Base-by-base conservation (phyloP, 208 protist species). In the Vickermania ingenoplastis region DNA sequence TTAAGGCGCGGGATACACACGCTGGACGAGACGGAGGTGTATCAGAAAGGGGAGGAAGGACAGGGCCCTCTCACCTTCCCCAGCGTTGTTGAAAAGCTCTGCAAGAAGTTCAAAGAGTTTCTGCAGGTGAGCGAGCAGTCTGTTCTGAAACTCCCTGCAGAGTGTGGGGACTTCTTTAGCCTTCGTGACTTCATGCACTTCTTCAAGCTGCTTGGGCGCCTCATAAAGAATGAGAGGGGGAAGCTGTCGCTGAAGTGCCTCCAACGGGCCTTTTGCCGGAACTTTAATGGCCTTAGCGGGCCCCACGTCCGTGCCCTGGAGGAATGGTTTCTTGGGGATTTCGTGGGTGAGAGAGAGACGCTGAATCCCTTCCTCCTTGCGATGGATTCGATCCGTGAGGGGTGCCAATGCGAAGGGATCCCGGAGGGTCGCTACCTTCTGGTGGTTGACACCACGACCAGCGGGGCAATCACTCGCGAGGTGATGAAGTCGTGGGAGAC, bases 161-260 rank as follows among this genome's bases (percentile, higher is more conserved):
- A 17, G 11, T 45, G 36, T 17, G 17, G 11, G 17, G 36, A 45
- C 36, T 45, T 45, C 36, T 45, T 45, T 17, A 45, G 36, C 36
- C 36, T 45, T 45, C 36, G 36, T 45, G 36, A 45, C 36, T 45
- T 45, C 17, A 45, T 45, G 36, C 36, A 45, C 36, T 45, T 45
- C 11, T 45, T 45, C 36, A 45, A 45, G 17, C 36, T 45, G 11
- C 36, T 45, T 45, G 36, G 36, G 36, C 36, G 36, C 11, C 7
- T 45, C 11, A 7, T 45, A 7, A 17, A 45, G 36, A 7, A 17
- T 17, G 36, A 45, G 36, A 7, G 36, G 36, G n/a, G n/a, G n/a
- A n/a, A n/a, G n/a, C 36, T 45, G 7, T 45, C 36, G 36, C 11
- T 45, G 17, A 17, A 7, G 36, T 7, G 17, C 11, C 36, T 45